Percentiles rank a stretch among this genome's conserved stretches.
These are phyloP conservation scores for Cryptococcus sp. DNA, from an alignment of 1,284 basidiomycete species.

Conservation along the genomic window DNA sequence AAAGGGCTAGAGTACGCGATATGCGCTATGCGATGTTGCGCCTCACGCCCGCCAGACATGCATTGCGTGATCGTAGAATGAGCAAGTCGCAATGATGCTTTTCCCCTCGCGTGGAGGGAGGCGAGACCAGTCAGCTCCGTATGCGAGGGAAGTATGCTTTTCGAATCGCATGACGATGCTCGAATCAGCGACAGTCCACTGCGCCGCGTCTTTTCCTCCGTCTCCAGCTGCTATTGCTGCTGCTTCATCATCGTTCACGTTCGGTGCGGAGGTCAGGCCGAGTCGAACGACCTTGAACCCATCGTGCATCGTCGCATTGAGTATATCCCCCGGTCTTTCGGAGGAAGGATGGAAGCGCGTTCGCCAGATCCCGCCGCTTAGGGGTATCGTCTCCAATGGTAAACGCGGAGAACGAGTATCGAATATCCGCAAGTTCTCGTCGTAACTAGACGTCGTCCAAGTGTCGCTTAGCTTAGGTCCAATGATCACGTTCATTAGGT, in stretches of 20 bases:
- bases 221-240: too few relatives aligned
- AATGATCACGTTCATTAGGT: too few relatives aligned
- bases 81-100: constrained; percentile 80
- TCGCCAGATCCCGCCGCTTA: constrained; percentile 93
- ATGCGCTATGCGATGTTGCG: background rate
- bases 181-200: too few relatives aligned
- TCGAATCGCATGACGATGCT: constrained; percentile 66
- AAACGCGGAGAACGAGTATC: constrained; percentile 70
- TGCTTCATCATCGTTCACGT: too few relatives aligned
- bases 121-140: constrained; percentile 91
- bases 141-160: constrained; percentile 80
- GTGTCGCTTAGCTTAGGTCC: background rate
- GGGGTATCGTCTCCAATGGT: constrained; percentile 65
- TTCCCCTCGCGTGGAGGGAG: constrained; percentile 48
- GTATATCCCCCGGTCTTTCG: constrained; percentile 64
- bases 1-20: background rate
- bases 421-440: constrained; percentile 77
- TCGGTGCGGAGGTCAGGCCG: constrained; percentile 26
- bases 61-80: constrained; percentile 91
- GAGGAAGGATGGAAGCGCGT: constrained; percentile 88
- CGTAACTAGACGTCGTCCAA: constrained; percentile 65
- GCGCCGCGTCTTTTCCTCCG: constrained; percentile 14
- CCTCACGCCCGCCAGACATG: constrained; percentile 75
- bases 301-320: constrained; percentile 96
- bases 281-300: constrained; percentile 83